Conservation (phyloP, 2,329 filamentous ascomycete species). For the Aureobasidium sp. region DNA sequence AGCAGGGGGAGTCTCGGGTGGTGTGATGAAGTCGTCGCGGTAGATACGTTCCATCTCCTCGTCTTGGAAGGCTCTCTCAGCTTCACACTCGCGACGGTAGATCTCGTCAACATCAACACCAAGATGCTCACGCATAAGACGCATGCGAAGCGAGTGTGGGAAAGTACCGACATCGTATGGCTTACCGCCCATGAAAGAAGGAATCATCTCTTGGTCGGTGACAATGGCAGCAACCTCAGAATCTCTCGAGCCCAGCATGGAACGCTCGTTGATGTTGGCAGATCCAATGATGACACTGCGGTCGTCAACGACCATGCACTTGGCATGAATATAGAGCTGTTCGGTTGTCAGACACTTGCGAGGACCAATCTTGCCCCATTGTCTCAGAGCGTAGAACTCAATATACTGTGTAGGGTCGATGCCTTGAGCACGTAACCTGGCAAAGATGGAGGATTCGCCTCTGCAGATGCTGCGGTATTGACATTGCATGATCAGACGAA, state of each 20-base stretch:
- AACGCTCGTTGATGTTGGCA: constrained; percentile 97
- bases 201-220: constrained; percentile 85
- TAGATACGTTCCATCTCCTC: constrained; percentile 43
- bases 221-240: constrained; percentile 88
- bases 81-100: constrained; percentile 28
- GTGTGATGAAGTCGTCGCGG: constrained; percentile 27
- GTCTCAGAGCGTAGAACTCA: constrained; percentile 82
- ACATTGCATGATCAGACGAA: constrained; percentile 92
- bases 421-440: constrained; percentile 65
- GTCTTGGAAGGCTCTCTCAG: constrained; percentile 50
- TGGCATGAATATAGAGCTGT: constrained; percentile 96
- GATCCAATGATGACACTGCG: constrained; percentile 89
- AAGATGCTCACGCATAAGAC: constrained; percentile 92
- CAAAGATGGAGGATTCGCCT: constrained; percentile 87
- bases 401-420: constrained; percentile 96
- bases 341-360: constrained; percentile 82
- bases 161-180: constrained; percentile 89
- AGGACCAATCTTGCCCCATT: constrained; percentile 85
- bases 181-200: constrained; percentile 82
- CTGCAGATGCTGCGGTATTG: constrained; percentile 95
- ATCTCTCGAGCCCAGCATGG: constrained; percentile 85
- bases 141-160: constrained; percentile 83
- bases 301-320: constrained; percentile 93
- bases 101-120: constrained; percentile 93
- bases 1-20: constrained; percentile 28